Evolutionary conservation across 108 stramenopile species (phyloP), one percentile per base, ranked within the genome.

Genomic region (Conticribra guillardii): DNA sequence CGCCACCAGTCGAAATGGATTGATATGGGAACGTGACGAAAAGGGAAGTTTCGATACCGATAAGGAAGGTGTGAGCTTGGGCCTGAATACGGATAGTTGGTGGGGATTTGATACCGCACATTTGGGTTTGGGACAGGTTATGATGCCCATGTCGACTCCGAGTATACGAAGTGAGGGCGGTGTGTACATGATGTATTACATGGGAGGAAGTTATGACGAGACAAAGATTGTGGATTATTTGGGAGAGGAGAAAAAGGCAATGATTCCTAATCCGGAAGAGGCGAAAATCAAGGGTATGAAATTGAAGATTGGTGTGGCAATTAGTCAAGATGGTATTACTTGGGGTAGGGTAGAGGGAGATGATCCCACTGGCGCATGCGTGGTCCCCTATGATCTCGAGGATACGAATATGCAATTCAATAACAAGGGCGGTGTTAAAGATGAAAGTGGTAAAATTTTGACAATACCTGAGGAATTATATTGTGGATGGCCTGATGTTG

Each of bases 71-170:
- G 85, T 87, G 1, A 83, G 82, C 9, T 59, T 97, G 7, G 96
- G 94, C 31, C 64, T 92, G 50, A 97, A 97, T 79, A 77, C 87
- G 21, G 96, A 95, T 33, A 82, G 87, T 41, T 97, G 96, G 96
- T 97, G 94, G 92, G 88, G 88, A 28, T 97, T 97, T 67, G 96
- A 97, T 71, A 94, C 94, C 0, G 83, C 91, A 2, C 96, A 97
- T 73, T 67, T 92, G 22, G 96, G 96, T 23, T 72, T 97, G 24
- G 96, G 96, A 8, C 91, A 90, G 67, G 92, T 97, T 0, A 55
- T 93, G 31, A 54, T 97, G 48, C 94, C 92, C 47, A 95, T 95
- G 87, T 81, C 67, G 33, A 90, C 85, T 4, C 90, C 93, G 3
- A 84, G 89, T 4, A 90, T 95, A 14, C 66, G 87, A 51, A 84